These are phyloP conservation scores for Saccharomycopsis sp. DNA, from an alignment of 805 yeast species.

Conservation along the genomic window DNA sequence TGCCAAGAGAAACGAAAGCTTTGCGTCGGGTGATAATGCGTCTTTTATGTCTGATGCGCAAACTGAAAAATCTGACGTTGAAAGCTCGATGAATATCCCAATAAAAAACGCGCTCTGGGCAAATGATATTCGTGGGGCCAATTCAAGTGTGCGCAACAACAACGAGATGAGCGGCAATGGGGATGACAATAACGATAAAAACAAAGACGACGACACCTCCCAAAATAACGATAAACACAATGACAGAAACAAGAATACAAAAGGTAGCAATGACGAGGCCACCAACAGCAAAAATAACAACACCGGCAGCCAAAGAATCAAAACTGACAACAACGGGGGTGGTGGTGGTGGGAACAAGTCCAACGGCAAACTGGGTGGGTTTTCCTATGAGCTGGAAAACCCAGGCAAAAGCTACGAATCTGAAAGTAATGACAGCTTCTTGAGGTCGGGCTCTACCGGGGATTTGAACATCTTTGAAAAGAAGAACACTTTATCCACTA, in stretches of 20 bases:
- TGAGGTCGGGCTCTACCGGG: conserved; percentile 14
- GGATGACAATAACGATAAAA: not conserved
- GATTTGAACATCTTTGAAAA: conserved; percentile 12
- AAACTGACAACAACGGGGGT: not conserved
- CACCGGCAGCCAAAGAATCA: too few species aligned
- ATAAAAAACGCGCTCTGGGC: not conserved
- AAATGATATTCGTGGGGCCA: not conserved
- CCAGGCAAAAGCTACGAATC: too few species aligned
- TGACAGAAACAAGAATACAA: not conserved
- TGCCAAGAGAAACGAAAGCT: conserved; percentile 3
- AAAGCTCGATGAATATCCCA: not conserved
- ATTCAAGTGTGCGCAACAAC: not conserved
- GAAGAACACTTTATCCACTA: conserved; percentile 6
- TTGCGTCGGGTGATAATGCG: not conserved
- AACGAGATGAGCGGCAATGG: not conserved
- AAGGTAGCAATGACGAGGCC: not conserved
- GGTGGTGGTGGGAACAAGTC: too few species aligned
- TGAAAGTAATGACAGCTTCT: conserved; percentile 8
- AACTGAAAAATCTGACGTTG: not conserved
- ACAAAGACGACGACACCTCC: not conserved
- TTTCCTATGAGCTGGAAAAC: too few species aligned
- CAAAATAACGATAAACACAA: not conserved
- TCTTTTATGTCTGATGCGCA: not conserved
- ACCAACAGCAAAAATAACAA: not conserved
- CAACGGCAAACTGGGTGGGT: too few species aligned